Base-by-base conservation (phyloP, 164 flowering plant genomes). In the Euptelea pleiosperma region DNA sequence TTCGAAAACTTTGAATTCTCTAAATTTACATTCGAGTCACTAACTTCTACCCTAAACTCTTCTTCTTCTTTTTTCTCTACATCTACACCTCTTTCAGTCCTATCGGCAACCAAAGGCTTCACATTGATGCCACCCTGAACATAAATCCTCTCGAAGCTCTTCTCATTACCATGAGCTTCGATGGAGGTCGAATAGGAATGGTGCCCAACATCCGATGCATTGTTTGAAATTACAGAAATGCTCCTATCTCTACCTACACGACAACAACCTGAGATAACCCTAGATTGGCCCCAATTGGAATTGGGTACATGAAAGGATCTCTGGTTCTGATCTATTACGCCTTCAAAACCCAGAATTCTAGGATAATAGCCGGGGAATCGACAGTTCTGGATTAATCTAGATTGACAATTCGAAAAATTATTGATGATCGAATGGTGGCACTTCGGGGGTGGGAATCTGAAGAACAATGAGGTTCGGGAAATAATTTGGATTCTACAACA, bases 131-230 rank as follows among this genome's bases (percentile, higher is more conserved):
- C 82, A 4, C 84, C 86, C 33, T 82, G 79, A 70, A 82, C 57
- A 62, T 72, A 87, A 61, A 83, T 77, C 64, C 83, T 74, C 64
- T 82, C 89, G 19, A 85, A 77, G 50, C 73, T 65, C 69, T 74
- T 79, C 35, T 78, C 79, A 63, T 75, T 77, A 39, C 72, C 73
- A 58, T 65, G 75, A 61, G 70, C 7, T 19, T 85, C 97, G 26
- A 73, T 72, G 5, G 86, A 75, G 1, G 83, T 82, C 8, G 96
- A 87, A 54, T 75, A 70, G 31, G 96, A 87, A 54, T 75, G 71
- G 31, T 73, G 73, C 66, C 85, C 72, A 47, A 69, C 16, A 66
- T 77, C 74, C 0, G 91, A 80, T 0, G 73, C 79, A 44, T 77
- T 79, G 39, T 70, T 68, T 28, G 68, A 66, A 19, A 76, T 57